phyloP scores from a whole-genome alignment of 73 alveolate species.

The Effrenium voratum region DNA sequence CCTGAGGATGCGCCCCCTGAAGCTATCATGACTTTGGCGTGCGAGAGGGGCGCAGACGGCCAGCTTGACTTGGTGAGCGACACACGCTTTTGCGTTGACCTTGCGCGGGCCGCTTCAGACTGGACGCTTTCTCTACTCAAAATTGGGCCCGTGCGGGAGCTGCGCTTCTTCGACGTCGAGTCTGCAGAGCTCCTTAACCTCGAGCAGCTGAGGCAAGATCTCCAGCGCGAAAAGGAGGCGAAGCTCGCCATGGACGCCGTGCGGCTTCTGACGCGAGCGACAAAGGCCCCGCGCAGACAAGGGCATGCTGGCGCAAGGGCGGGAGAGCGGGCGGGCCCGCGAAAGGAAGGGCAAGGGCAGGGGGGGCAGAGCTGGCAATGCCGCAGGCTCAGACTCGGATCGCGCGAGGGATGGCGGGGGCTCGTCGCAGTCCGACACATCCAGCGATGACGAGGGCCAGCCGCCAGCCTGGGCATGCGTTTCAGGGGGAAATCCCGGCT shows the following conservation, averaged over 20 bases:
- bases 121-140: neutral
- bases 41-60: neutral
- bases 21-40: neutral
- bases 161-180: neutral
- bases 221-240: neutral
- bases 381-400: neutral
- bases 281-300: neutral
- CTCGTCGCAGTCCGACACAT: neutral
- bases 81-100: neutral
- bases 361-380: neutral
- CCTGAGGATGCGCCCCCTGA: neutral
- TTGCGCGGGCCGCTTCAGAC: neutral
- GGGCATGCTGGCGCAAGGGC: neutral
- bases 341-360: constrained; percentile 3
- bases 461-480: too few relatives aligned
- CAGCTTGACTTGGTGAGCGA: neutral
- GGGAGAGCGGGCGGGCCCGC: neutral
- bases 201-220: neutral
- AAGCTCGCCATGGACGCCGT: neutral
- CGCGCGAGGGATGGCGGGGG: neutral
- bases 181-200: neutral
- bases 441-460: too few relatives aligned
- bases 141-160: neutral
- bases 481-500: too few relatives aligned
- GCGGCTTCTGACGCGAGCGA: neutral